Percentiles rank a stretch among this genome's conserved stretches.
Evolutionary conservation across 2,329 filamentous ascomycete genomes (phyloP).

Genomic region (Stenocarpella maydis): DNA sequence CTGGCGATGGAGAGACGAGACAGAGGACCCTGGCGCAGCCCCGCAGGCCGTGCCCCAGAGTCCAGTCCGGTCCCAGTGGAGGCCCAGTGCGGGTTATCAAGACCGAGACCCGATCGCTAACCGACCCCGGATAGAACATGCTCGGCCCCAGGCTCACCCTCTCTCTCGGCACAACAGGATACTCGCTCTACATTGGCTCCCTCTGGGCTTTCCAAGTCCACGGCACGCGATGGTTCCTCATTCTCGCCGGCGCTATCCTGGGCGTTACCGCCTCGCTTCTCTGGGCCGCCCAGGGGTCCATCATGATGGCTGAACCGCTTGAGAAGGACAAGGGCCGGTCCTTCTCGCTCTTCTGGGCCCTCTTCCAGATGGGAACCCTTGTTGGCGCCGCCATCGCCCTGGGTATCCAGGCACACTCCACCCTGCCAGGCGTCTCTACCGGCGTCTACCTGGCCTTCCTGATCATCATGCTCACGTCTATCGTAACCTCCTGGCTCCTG

Average conservation of each 20-base stretch:
- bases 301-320: slow-evolving; percentile 37
- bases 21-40: neutral
- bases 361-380: slow-evolving; percentile 40
- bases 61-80: neutral
- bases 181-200: slow-evolving; percentile 36
- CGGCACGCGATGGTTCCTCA: slow-evolving; percentile 37
- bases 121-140: slow-evolving; percentile 35
- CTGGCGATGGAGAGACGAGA: no score
- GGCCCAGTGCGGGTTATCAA: neutral
- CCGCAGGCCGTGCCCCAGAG: neutral
- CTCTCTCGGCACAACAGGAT: slow-evolving; percentile 37
- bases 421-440: slow-evolving; percentile 38
- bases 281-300: slow-evolving; percentile 37
- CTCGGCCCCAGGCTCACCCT: slow-evolving; percentile 37
- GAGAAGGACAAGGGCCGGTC: slow-evolving; percentile 38
- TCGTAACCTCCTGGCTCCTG: slow-evolving; percentile 36
- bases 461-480: slow-evolving; percentile 39
- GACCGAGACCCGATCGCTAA: slow-evolving; percentile 3
- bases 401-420: slow-evolving; percentile 37
- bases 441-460: slow-evolving; percentile 42
- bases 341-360: slow-evolving; percentile 39
- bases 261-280: slow-evolving; percentile 37
- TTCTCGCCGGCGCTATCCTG: slow-evolving; percentile 37
- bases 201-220: slow-evolving; percentile 38
- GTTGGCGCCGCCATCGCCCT: slow-evolving; percentile 41